Percentiles rank a stretch among this genome's conserved stretches.
Evolutionary conservation across 2,329 filamentous ascomycete genomes (phyloP).

Genomic region (Cytospora piceae): DNA sequence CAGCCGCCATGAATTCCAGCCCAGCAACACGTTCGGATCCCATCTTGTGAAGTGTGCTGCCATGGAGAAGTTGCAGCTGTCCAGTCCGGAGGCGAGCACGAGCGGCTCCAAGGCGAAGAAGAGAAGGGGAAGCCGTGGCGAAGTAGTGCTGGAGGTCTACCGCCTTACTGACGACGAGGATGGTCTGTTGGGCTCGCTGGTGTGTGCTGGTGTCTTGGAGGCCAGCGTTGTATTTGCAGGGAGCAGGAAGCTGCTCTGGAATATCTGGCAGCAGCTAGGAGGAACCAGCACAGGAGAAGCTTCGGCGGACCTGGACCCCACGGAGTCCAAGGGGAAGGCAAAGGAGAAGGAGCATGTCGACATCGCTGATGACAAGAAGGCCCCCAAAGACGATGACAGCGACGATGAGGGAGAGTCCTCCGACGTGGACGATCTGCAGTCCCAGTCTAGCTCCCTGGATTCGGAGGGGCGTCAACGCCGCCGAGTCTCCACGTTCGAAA

Average conservation of each 20-base stretch:
- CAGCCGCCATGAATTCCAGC: constrained; percentile 31
- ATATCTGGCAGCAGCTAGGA: constrained; percentile 24
- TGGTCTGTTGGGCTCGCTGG: constrained; percentile 32
- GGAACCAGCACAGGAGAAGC: constrained; percentile 2
- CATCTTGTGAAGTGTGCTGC: constrained; percentile 32
- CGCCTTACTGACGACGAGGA: constrained; percentile 32
- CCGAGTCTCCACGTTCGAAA: constrained; percentile 33
- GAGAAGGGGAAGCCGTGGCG: constrained; percentile 16
- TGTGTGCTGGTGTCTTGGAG: constrained; percentile 19
- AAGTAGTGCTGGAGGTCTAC: constrained; percentile 32
- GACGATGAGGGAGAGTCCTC: constrained; percentile 5
- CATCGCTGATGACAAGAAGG: constrained; percentile 1
- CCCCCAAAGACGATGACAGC: not conserved
- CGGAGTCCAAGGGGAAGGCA: not conserved
- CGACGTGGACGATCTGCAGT: constrained; percentile 15
- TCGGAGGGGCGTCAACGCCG: constrained; percentile 28
- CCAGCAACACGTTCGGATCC: constrained; percentile 32
- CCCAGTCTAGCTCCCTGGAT: constrained; percentile 12
- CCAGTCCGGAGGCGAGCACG: not conserved
- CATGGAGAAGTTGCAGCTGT: constrained; percentile 16
- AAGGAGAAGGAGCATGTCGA: not conserved
- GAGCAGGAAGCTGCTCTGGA: constrained; percentile 31
- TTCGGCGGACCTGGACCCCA: not conserved
- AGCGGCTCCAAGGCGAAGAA: constrained; percentile 9
- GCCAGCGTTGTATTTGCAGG: constrained; percentile 33